Percentiles rank a stretch among this genome's conserved stretches.
Evolutionary conservation across 106 monocot species (phyloP).

Genomic region (Dendrobium catenatum): DNA sequence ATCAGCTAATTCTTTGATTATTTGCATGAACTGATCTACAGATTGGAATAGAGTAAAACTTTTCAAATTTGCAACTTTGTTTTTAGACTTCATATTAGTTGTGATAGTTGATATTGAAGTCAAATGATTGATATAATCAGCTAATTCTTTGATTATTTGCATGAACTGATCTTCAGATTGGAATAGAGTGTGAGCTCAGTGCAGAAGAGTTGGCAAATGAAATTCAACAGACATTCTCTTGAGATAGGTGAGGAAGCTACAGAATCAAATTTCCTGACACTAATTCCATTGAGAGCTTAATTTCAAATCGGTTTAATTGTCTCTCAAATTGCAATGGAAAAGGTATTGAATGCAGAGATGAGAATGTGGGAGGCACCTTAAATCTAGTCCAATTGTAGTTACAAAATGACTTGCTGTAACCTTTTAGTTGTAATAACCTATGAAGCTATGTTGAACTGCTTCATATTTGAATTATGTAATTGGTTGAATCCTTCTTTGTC

Average conservation of each 20-base stretch:
- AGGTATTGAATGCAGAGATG: neutral
- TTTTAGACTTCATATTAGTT: neutral
- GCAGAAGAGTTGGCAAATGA: constrained; percentile 91
- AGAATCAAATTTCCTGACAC: neutral
- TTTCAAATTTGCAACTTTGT: neutral
- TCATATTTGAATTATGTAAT: neutral
- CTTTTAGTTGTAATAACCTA: neutral
- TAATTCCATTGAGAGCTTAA: neutral
- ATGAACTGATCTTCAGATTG: constrained; percentile 42
- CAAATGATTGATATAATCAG: too few relatives aligned
- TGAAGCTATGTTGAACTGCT: neutral
- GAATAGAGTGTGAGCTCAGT: constrained; percentile 91
- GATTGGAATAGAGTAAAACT: constrained; percentile 78
- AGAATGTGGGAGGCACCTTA: constrained; percentile 16
- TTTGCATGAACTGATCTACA: constrained; percentile 5
- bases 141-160: too few relatives aligned
- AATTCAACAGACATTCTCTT: constrained; percentile 74
- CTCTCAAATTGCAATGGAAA: neutral
- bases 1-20: too few relatives aligned
- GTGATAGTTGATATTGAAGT: too few relatives aligned
- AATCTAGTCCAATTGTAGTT: constrained; percentile 3
- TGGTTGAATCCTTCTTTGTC: neutral
- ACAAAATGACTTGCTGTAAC: neutral
- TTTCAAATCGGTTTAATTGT: neutral
- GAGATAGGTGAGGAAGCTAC: neutral